Conservation (phyloP, 2,329 filamentous ascomycete genomes). For the Lecanosticta acicola region DNA sequence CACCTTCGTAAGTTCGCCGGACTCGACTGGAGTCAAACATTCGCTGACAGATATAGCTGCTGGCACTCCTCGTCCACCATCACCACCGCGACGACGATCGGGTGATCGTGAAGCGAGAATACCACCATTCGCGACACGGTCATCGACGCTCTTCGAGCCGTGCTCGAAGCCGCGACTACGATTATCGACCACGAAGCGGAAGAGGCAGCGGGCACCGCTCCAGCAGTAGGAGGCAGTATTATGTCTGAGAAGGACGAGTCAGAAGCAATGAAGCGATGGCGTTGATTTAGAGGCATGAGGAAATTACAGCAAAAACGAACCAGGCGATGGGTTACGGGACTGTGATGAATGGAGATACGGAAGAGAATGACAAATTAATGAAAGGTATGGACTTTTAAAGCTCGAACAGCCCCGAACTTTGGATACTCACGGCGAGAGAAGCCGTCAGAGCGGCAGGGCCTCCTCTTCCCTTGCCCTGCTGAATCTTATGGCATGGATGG, state of each 20-base stretch:
- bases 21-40: not conserved
- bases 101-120: slow-evolving; percentile 51
- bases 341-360: not conserved
- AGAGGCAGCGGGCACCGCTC: slow-evolving; percentile 23
- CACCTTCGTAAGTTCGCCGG: slow-evolving; percentile 53
- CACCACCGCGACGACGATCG: slow-evolving; percentile 43
- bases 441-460: no score
- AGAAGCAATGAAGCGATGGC: not conserved
- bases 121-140: slow-evolving; percentile 42
- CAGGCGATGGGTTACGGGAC: not conserved
- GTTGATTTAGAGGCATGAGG: not conserved
- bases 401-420: not conserved
- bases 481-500: no score
- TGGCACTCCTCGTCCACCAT: slow-evolving; percentile 58
- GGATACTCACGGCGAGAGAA: no score
- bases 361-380: not conserved
- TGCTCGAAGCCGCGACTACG: slow-evolving; percentile 26
- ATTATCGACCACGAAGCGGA: slow-evolving; percentile 19
- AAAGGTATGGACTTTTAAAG: not conserved
- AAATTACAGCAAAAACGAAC: not conserved
- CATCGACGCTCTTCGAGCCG: slow-evolving; percentile 34
- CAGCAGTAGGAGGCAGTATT: slow-evolving; percentile 28
- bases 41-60: slow-evolving; percentile 32
- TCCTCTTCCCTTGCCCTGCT: no score
- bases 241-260: slow-evolving; percentile 18